These are phyloP conservation scores for Andrographis paniculata DNA, from an alignment of 305 asterid species.

Conservation along the genomic window DNA sequence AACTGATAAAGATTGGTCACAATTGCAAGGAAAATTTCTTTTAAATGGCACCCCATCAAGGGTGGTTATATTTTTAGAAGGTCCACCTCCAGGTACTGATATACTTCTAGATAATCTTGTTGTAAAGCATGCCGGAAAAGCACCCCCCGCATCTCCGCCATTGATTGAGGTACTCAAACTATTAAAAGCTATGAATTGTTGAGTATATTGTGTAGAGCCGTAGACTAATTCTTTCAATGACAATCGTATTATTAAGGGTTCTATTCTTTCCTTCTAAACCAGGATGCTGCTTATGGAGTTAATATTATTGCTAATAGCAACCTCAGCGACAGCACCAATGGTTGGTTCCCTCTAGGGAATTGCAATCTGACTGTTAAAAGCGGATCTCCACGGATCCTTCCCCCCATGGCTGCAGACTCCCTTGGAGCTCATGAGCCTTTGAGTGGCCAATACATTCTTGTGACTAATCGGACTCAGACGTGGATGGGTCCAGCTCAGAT, in stretches of 20 bases:
- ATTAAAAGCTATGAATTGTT: too few relatives aligned
- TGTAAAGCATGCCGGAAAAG: constrained; percentile 60
- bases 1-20: constrained; percentile 80
- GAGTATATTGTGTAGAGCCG: too few relatives aligned
- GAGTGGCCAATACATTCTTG: constrained; percentile 65
- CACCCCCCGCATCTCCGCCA: constrained; percentile 66
- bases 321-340: constrained; percentile 52
- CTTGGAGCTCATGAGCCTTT: constrained; percentile 56
- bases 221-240: constrained; percentile 5
- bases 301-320: constrained; percentile 63
- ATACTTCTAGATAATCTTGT: constrained; percentile 67
- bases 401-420: constrained; percentile 78
- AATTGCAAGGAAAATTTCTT: constrained; percentile 76
- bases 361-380: constrained; percentile 49
- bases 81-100: constrained; percentile 78
- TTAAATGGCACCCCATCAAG: constrained; percentile 53
- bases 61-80: constrained; percentile 70
- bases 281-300: constrained; percentile 59
- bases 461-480: constrained; percentile 54
- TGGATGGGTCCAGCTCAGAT: constrained; percentile 97
- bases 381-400: constrained; percentile 73
- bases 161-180: constrained; percentile 52
- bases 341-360: constrained; percentile 82
- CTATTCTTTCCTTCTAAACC: constrained; percentile 21
- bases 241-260: not conserved